Conservation (phyloP, 192 early-diverging fungal species). For the Haplosporangium gracile region DNA sequence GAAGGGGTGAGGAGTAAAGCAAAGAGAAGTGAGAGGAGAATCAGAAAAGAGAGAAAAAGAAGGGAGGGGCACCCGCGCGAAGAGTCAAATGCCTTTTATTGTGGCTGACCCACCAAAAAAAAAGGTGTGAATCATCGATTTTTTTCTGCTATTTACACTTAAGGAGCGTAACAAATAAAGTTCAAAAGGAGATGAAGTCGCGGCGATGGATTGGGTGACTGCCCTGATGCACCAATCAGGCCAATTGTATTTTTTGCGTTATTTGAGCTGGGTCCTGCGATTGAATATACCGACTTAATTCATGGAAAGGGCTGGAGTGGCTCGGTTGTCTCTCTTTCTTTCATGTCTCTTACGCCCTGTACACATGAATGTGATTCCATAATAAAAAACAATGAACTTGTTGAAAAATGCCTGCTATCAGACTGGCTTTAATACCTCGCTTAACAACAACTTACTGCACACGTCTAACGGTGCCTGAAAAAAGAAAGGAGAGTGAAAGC, state of each 20-base stretch:
- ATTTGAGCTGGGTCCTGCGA: neutral
- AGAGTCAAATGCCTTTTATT: too few relatives aligned
- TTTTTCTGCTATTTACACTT: neutral
- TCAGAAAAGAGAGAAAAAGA: neutral
- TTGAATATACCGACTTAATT: neutral
- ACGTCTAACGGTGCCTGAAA: too few relatives aligned
- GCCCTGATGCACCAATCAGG: constrained; percentile 1
- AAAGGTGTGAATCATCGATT: neutral
- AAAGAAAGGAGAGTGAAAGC: neutral
- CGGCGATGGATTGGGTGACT: neutral
- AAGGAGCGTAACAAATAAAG: neutral
- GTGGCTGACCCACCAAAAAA: neutral
- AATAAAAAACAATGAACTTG: too few relatives aligned
- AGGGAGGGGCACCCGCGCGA: neutral
- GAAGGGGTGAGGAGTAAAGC: constrained; percentile 8
- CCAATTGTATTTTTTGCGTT: neutral
- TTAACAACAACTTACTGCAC: too few relatives aligned
- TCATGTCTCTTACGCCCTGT: too few relatives aligned
- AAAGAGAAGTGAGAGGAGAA: neutral
- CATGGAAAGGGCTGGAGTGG: neutral
- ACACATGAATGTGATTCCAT: too few relatives aligned
- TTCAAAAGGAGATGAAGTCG: neutral
- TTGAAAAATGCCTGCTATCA: too few relatives aligned
- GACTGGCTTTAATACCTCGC: too few relatives aligned
- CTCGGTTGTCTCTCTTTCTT: neutral